Conservation (phyloP, 106 monocot species). For the Dendrobium chrysotoxum region DNA sequence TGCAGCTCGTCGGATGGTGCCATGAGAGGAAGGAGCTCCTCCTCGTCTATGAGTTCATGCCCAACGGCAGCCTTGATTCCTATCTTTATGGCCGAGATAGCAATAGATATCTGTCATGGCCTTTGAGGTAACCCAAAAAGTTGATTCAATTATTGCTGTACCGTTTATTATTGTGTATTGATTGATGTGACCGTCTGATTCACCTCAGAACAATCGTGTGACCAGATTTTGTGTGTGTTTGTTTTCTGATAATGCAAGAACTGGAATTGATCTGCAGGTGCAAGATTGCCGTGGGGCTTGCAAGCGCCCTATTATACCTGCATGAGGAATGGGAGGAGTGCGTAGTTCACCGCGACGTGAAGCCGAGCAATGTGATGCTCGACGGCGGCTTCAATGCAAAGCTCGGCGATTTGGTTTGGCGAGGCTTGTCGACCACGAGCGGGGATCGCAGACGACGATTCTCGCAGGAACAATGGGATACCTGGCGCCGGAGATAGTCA, state of each 20-base stretch:
- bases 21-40: too few species aligned
- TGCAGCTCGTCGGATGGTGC: conserved; percentile 15
- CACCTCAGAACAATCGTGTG: too few species aligned
- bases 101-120: conserved; percentile 26
- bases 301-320: conserved; percentile 46
- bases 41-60: too few species aligned
- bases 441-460: conserved; percentile 16
- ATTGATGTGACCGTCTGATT: too few species aligned
- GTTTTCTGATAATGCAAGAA: not conserved
- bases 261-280: conserved; percentile 12
- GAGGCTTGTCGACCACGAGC: conserved; percentile 15
- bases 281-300: conserved; percentile 33
- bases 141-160: too few species aligned
- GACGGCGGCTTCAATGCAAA: conserved; percentile 14
- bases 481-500: conserved; percentile 14
- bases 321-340: conserved; percentile 54
- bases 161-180: too few species aligned
- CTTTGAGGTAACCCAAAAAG: conserved; percentile 16
- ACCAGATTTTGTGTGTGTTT: too few species aligned
- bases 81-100: conserved; percentile 19
- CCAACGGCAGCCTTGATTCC: too few species aligned
- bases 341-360: conserved; percentile 37
- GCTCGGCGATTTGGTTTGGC: conserved; percentile 23
- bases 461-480: conserved; percentile 20
- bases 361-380: conserved; percentile 27